Base-by-base conservation (phyloP, 2,329 filamentous ascomycete genomes). In the Aureobasidium vineae region DNA sequence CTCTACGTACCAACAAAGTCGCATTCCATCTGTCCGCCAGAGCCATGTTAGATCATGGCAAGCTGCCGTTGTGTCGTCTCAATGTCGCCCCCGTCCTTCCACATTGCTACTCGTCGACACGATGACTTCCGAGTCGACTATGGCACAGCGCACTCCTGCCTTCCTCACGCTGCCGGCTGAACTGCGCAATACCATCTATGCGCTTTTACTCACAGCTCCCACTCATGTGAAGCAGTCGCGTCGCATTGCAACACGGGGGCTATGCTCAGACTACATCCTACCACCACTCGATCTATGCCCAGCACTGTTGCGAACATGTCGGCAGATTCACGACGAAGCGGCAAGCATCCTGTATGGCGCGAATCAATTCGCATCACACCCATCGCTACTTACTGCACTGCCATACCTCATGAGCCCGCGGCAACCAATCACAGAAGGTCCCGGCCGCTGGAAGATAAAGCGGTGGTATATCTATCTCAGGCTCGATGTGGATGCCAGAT, bases 151-250 rank as follows among this genome's bases (percentile, higher is more conserved):
- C 28, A 67, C 67, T 19, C 75, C 70, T 47, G 68, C 70, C 15
- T 70, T 81, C 65, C 79, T 81, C 74, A 73, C 70, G 19, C 79
- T 90, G 1, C 83, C 89, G 28, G 79, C 81, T 2, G 87, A 90
- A 71, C 80, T 90, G 3, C 82, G 83, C 43, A 84, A 88, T 65
- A 81, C 88, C 72, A 84, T 90, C 38, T 84, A 81, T 73, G 69
- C 71, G 36, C 71, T 73, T 36, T 74, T 81, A 33, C 74, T 82
- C 19, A 71, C 70, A 38, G 21, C 67, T 64, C 45, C 56, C 16
- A 10, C 74, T 66, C 11, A 68, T 69, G 6, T 74, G 60, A 72
- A 71, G 2, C 15, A 45, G 28, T 65, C 66, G 33, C 66, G 72
- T 13, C 73, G 71, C 40, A 64, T 75, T 10, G 68, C 72, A 6